Conservation (phyloP, 164 flowering plant species). For the Dillenia suffruticosa region DNA sequence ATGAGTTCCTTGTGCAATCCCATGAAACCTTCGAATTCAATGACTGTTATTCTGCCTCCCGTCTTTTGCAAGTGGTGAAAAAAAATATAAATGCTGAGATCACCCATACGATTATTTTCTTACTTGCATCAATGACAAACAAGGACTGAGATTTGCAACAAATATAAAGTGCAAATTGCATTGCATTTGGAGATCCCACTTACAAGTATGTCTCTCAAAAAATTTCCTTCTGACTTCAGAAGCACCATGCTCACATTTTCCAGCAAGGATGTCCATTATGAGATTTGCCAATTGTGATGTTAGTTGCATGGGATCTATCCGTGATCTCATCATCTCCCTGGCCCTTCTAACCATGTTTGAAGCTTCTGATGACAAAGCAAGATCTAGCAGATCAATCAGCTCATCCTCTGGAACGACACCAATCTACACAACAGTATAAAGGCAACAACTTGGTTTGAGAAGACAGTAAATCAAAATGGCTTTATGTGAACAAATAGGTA, state of each 20-base stretch:
- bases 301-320: slow-evolving; percentile 90
- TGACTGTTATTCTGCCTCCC: no score
- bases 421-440: slow-evolving; percentile 43
- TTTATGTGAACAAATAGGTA: not conserved
- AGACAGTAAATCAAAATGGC: not conserved
- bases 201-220: slow-evolving; percentile 46
- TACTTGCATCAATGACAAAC: no score
- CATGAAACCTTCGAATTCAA: no score
- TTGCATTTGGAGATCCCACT: slow-evolving; percentile 16
- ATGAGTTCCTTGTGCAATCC: no score
- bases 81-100: no score
- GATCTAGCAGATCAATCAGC: slow-evolving; percentile 76
- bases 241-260: slow-evolving; percentile 39
- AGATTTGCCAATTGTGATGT: slow-evolving; percentile 90
- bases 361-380: slow-evolving; percentile 88
- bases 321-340: slow-evolving; percentile 84
- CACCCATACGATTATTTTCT: no score
- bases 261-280: slow-evolving; percentile 92
- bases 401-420: slow-evolving; percentile 89
- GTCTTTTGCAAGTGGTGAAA: no score
- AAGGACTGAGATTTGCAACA: no score
- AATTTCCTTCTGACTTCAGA: slow-evolving; percentile 49
- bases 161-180: no score
- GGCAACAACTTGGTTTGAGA: not conserved
- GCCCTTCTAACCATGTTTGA: slow-evolving; percentile 84